Conservation (phyloP, 208 protist genomes). For the Leishmania braziliensis region DNA sequence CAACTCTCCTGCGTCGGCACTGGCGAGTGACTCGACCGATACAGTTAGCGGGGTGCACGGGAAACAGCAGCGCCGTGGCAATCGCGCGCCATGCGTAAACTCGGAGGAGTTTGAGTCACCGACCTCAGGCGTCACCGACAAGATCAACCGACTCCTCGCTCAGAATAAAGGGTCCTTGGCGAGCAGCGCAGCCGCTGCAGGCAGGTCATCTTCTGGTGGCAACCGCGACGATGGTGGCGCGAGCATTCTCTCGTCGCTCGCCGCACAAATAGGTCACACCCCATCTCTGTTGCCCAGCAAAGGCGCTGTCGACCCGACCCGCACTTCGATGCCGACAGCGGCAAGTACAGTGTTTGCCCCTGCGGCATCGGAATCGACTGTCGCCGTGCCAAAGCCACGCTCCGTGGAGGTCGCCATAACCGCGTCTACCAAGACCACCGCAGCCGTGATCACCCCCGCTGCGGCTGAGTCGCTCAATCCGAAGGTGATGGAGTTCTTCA, state of each 20-base stretch:
- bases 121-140: constrained; percentile 16
- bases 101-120: constrained; percentile 9
- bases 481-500: constrained; percentile 47
- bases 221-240: constrained; percentile 9
- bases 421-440: neutral
- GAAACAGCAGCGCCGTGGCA: constrained; percentile 19
- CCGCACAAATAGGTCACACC: constrained; percentile 11
- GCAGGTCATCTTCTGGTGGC: neutral
- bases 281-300: constrained; percentile 19
- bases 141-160: constrained; percentile 36
- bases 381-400: constrained; percentile 29
- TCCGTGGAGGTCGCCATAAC: constrained; percentile 11
- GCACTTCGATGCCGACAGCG: constrained; percentile 5
- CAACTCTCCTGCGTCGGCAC: constrained; percentile 19
- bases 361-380: neutral
- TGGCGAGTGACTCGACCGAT: constrained; percentile 3
- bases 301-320: constrained; percentile 11
- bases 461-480: constrained; percentile 40
- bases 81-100: neutral
- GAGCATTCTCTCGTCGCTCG: constrained; percentile 25
- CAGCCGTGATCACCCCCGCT: constrained; percentile 10
- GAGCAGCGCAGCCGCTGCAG: constrained; percentile 1
- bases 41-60: neutral
- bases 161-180: constrained; percentile 27
- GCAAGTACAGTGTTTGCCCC: neutral